These are phyloP conservation scores for Cercospora canescens DNA, from an alignment of 2,329 filamentous ascomycete genomes.

Conservation along the genomic window DNA sequence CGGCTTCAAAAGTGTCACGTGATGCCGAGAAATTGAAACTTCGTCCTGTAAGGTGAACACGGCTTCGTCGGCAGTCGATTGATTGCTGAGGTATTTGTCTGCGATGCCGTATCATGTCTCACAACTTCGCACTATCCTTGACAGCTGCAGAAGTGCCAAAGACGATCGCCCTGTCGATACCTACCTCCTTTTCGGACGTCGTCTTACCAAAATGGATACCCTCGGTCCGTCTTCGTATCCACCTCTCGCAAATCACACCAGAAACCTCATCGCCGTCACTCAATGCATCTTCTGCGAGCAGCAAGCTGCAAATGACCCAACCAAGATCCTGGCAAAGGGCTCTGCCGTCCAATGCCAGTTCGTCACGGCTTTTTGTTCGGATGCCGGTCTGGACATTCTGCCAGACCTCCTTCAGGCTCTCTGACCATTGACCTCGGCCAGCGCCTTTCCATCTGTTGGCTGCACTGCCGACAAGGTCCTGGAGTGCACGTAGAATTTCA, in stretches of 20 bases:
- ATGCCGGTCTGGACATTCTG: not conserved
- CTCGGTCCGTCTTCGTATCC: not conserved
- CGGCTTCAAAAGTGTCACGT: not conserved
- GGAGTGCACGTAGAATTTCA: not conserved
- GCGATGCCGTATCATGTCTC: not conserved
- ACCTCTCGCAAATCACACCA: not conserved
- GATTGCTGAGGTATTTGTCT: not conserved
- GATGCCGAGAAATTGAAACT: not conserved
- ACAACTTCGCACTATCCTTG: not conserved
- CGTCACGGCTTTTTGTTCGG: not conserved
- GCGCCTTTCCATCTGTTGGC: not conserved
- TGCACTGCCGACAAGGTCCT: not conserved
- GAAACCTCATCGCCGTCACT: constrained; percentile 3
- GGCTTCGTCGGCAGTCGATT: not conserved
- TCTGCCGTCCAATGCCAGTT: constrained; percentile 8
- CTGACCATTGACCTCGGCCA: not conserved
- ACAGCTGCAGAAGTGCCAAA: not conserved
- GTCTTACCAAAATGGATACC: not conserved
- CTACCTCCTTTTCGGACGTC: not conserved
- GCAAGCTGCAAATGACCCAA: constrained; percentile 14
- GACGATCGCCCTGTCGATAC: not conserved
- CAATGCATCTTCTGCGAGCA: constrained; percentile 15
- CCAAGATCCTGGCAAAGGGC: constrained; percentile 8
- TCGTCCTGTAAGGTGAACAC: not conserved
- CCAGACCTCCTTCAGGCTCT: not conserved